Evolutionary conservation across 2,329 filamentous ascomycete species (phyloP), one percentile per base, ranked within the genome.

Genomic region (Colletotrichum coccodes): DNA sequence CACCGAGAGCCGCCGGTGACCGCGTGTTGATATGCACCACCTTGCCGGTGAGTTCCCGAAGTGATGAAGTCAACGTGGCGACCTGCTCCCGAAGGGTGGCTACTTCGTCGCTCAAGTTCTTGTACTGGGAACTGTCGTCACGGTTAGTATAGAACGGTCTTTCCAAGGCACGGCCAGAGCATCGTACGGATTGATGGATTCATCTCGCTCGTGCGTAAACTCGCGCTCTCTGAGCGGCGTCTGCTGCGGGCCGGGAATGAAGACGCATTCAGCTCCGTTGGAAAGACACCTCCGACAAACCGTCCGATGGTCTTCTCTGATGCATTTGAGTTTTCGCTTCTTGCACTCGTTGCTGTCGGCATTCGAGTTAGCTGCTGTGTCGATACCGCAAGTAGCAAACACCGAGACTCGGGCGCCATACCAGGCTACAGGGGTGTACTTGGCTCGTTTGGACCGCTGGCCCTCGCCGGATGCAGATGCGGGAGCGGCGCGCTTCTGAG

Each of bases 291-390:
- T 68, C 66, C 79, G 74, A 47, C 79, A 81, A 23, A 60, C 70
- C 1, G 65, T 67, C 30, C 76, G 71, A 5, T 64, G 53, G 8
- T 72, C 71, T 0, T 68, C 66, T 1, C 75, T 75, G 42, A 79
- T 73, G 70, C 81, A 83, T 65, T 82, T 83, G 61, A 82, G 78
- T 64, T 82, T 82, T 32, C 79, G 72, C 44, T 78, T 80, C 65
- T 82, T 82, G 70, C 81, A 83, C 26, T 82, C 79, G 57, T 82
- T 76, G 32, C 78, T 78, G 36, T 30, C 36, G 1, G 6, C 3
- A 12, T 42, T 3, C 6, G n/a, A 66, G 47, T 11, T 9, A 28
- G 14, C 21, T 36, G n/a, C 21, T 21, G 34, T 30, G 4, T 42
- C 6, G 8, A 46, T 12, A 30, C 5, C 6, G 7, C 6, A 16